Evolutionary conservation across 257 asterid species (phyloP).

Genomic region (Solanum lycopersicoides): DNA sequence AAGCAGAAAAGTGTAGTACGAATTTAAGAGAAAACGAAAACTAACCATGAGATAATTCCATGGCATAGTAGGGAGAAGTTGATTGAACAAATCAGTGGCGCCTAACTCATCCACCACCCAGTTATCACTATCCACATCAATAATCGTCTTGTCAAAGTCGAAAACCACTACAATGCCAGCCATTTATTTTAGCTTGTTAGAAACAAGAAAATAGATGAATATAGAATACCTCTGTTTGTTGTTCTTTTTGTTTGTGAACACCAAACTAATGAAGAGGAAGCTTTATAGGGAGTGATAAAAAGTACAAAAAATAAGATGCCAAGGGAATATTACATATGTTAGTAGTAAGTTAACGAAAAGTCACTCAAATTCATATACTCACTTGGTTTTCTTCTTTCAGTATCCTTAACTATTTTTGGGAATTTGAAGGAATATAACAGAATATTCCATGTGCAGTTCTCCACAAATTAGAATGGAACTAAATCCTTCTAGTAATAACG

Average conservation of each 20-base stretch:
- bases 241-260: neutral
- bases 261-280: neutral
- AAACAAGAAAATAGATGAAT: too few species aligned
- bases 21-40: neutral
- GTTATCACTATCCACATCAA: conserved; percentile 25
- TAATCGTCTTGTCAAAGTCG: conserved; percentile 27
- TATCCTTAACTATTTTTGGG: neutral
- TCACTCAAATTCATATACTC: neutral
- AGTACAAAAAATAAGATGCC: conserved; percentile 15
- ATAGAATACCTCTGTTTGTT: too few species aligned
- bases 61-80: conserved; percentile 24
- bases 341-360: neutral
- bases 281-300: neutral
- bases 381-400: neutral
- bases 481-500: neutral
- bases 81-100: conserved; percentile 13
- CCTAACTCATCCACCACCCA: conserved; percentile 22
- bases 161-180: conserved; percentile 13
- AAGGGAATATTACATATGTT: conserved; percentile 31
- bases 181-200: too few species aligned
- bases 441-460: neutral
- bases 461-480: neutral
- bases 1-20: neutral
- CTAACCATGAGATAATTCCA: conserved; percentile 26
- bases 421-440: neutral